Conservation (phyloP, 371 early-diverging fungal species). For the Syncephalastrum monosporum region DNA sequence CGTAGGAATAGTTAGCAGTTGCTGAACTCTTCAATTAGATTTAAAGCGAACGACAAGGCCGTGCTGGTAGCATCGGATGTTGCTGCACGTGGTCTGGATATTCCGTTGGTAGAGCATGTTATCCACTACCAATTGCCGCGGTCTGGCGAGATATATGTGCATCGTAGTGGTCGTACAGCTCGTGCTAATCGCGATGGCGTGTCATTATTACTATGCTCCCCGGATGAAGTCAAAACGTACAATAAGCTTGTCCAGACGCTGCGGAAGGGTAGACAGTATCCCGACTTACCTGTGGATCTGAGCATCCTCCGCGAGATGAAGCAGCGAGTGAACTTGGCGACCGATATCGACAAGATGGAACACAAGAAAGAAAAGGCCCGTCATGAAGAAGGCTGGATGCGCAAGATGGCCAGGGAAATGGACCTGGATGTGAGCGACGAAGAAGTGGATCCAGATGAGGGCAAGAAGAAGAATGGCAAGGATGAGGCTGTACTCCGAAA, state of each 20-base stretch:
- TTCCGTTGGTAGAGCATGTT: slow-evolving; percentile 79
- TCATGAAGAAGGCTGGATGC: slow-evolving; percentile 82
- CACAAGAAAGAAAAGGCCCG: slow-evolving; percentile 70
- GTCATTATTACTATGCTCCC: slow-evolving; percentile 75
- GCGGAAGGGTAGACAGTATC: slow-evolving; percentile 62
- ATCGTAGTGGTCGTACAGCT: slow-evolving; percentile 90
- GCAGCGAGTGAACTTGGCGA: slow-evolving; percentile 72
- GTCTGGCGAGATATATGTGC: slow-evolving; percentile 83
- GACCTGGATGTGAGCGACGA: slow-evolving; percentile 84
- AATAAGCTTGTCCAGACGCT: slow-evolving; percentile 76
- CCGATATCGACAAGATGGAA: slow-evolving; percentile 76
- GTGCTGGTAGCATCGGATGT: slow-evolving; percentile 91
- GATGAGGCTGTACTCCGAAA: slow-evolving; percentile 46
- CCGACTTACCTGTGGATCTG: slow-evolving; percentile 71
- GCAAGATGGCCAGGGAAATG: slow-evolving; percentile 82
- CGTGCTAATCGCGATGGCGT: slow-evolving; percentile 85
- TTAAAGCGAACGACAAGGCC: slow-evolving; percentile 66
- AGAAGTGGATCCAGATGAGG: slow-evolving; percentile 42
- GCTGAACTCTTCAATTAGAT: slow-evolving; percentile 30
- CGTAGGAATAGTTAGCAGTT: slow-evolving; percentile 1
- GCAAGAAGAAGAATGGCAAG: slow-evolving; percentile 18
- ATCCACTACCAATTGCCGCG: slow-evolving; percentile 90
- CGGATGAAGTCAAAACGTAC: slow-evolving; percentile 81
- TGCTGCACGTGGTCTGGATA: slow-evolving; percentile 90
- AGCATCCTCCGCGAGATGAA: slow-evolving; percentile 63